Conservation (phyloP, 2,329 filamentous ascomycete species). For the Trichoderma oligosporum region DNA sequence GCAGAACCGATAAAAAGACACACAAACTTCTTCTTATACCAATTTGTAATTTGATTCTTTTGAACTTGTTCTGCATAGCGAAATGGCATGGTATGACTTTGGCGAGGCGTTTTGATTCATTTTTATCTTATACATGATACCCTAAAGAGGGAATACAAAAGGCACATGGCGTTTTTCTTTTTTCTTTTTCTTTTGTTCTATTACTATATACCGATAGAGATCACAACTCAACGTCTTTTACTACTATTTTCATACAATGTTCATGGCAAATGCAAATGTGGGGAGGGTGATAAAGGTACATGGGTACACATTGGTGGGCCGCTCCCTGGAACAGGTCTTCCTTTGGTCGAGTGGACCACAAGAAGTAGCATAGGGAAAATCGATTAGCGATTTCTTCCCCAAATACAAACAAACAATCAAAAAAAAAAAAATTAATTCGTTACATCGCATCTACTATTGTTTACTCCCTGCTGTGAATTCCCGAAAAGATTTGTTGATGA, state of each 20-base stretch:
- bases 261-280: constrained; percentile 17
- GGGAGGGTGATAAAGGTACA: not conserved
- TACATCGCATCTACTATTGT: constrained; percentile 6
- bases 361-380: constrained; percentile 8
- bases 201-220: constrained; percentile 14
- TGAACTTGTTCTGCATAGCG: constrained; percentile 7
- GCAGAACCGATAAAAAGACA: not conserved
- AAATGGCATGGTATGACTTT: constrained; percentile 16
- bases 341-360: constrained; percentile 16
- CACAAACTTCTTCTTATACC: not conserved
- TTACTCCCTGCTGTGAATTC: not conserved
- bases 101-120: constrained; percentile 13
- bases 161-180: constrained; percentile 11
- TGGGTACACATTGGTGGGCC: constrained; percentile 9
- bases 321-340: constrained; percentile 18
- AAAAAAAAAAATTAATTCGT: not conserved
- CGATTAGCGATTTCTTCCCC: constrained; percentile 10
- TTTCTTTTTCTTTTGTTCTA: constrained; percentile 11
- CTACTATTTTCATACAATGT: not conserved
- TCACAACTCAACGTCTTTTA: constrained; percentile 11
- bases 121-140: constrained; percentile 11
- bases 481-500: not conserved
- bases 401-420: constrained; percentile 3
- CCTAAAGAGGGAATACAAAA: constrained; percentile 13
- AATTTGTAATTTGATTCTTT: constrained; percentile 11